Percentiles rank a stretch among this genome's conserved stretches.
These are phyloP conservation scores for Arthroderma sp. DNA, from an alignment of 2,329 filamentous ascomycete genomes.

Conservation along the genomic window DNA sequence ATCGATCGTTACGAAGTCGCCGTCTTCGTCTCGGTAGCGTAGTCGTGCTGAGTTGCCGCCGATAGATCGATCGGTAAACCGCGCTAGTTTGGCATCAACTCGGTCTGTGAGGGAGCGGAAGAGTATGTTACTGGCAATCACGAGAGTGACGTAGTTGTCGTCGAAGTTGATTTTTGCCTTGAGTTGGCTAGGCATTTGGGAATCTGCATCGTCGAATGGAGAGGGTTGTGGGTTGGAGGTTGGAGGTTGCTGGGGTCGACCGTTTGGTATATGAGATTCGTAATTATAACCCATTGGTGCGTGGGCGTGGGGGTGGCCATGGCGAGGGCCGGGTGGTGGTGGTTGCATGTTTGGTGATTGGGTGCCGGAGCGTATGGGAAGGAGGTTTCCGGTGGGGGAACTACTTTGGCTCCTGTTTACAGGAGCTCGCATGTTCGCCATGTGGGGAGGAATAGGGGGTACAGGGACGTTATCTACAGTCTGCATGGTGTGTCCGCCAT, in stretches of 20 bases:
- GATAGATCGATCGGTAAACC: slow-evolving; percentile 75
- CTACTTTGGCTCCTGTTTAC: slow-evolving; percentile 71
- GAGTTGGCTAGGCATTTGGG: slow-evolving; percentile 58
- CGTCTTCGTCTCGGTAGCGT: slow-evolving; percentile 83
- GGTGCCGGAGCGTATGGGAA: slow-evolving; percentile 56
- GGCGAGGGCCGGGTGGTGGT: slow-evolving; percentile 37
- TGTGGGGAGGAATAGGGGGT: slow-evolving; percentile 63
- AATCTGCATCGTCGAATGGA: slow-evolving; percentile 27
- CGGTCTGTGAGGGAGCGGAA: slow-evolving; percentile 89
- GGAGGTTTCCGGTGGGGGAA: slow-evolving; percentile 57
- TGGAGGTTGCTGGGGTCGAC: slow-evolving; percentile 14
- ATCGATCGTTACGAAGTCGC: slow-evolving; percentile 84
- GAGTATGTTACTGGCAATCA: slow-evolving; percentile 88
- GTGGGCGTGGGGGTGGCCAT: slow-evolving; percentile 19
- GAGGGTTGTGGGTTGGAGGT: slow-evolving; percentile 20
- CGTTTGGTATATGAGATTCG: slow-evolving; percentile 26
- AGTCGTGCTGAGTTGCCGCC: slow-evolving; percentile 71
- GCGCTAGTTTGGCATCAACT: slow-evolving; percentile 86
- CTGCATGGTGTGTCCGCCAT: slow-evolving; percentile 45
- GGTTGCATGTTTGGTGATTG: slow-evolving; percentile 58
- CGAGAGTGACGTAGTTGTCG: slow-evolving; percentile 84
- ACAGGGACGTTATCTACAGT: slow-evolving; percentile 52
- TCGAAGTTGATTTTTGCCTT: slow-evolving; percentile 95
- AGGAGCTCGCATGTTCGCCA: slow-evolving; percentile 45
- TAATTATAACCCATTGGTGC: slow-evolving; percentile 29